Evolutionary conservation across 805 yeast species (phyloP), one percentile per base, ranked within the genome.

Genomic region (Saccharomycopsis schoenii): DNA sequence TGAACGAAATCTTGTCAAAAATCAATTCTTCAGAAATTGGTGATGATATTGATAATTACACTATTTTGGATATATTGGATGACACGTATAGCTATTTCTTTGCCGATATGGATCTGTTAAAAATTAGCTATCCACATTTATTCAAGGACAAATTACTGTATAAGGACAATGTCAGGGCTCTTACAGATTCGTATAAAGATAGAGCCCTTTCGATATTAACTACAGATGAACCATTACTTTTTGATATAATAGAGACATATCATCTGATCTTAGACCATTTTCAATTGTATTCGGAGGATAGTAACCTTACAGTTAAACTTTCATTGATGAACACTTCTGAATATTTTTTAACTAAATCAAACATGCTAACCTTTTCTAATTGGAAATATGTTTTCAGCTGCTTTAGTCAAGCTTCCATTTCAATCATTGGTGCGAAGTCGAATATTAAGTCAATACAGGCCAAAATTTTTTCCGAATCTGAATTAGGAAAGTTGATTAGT

Each of bases 21-120:
- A 47, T 47, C 21, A 25, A 52, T 12, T n/a, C 29, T 14, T 47
- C 52, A 15, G 17, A 21, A 14, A 21, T 47, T 24, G 25, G 17
- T 21, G 21, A 36, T 39, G 52, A 58, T 24, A 29, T 58, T 39
- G 37, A 17, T 5, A 24, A 36, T 21, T 58, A 25, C n/a, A 54
- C 62, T 12, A 15, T 61, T 24, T 57, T 61, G 11, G 64, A 61
- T 55, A 25, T 61, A 25, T 34, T 61, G 12, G 60, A 61, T 59
- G 12, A 21, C 12, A 41, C 59, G 10, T 61, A 61, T 36, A 21
- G 17, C 2, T 17, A 29, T 17, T 17, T 34, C 19, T 55, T 61
- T 14, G 47, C 37, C 4, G 51, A 15, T 15, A 29, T 9, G 1
- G 47, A 5, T 2, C 54, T 50, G 11, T 52, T 56, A 19, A 25